Evolutionary conservation across 1,284 basidiomycete species (phyloP), one percentile per base, ranked within the genome.

Genomic region (Pseudozyma tsukubaensis): DNA sequence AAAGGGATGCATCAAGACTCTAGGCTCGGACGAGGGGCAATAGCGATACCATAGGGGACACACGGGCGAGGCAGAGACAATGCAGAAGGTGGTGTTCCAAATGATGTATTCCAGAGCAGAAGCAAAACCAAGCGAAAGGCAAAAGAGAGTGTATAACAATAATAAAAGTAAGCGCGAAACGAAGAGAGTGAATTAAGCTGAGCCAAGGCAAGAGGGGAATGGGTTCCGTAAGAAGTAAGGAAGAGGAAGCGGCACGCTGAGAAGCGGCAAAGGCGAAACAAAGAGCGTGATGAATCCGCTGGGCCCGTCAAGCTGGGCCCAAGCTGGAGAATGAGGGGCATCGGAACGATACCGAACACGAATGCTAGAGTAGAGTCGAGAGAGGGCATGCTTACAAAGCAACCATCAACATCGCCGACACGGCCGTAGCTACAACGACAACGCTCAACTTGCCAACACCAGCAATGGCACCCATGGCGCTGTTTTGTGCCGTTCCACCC

Each of bases 401-500:
- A 29, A 59, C 42, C 7, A 66, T 32, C 3, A 60, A 19, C 11
- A 56, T n/a, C 9, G 59, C 62, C 48, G 59, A 58, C 7, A 55
- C 71, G 12, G 40, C 12, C 5, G 42, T 36, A 11, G 59, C 63
- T 0, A 63, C 53, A 14, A 56, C 14, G 0, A 44, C 58, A 0
- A 64, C 65, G 11, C 60, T 36, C 11, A 62, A 18, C 50, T 35
- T 50, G 1, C 52, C 72, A 19, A 24, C 69, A 19, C 9, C 45
- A 29, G 24, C 24, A 24, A 40, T 6, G 16, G 19, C 43, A 14
- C 45, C 63, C 16, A 50, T 7, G 9, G 64, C 68, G 2, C 50
- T 51, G 42, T 64, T 74, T 43, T 68, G 68, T 0, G 77, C 77
- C 1, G 48, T 69, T 0, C 75, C 79, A 34, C 79, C 79, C 53